Percentiles rank a stretch among this genome's conserved stretches.
Conservation (phyloP, 2,329 filamentous ascomycete species). For the Fusarium clavum region DNA sequence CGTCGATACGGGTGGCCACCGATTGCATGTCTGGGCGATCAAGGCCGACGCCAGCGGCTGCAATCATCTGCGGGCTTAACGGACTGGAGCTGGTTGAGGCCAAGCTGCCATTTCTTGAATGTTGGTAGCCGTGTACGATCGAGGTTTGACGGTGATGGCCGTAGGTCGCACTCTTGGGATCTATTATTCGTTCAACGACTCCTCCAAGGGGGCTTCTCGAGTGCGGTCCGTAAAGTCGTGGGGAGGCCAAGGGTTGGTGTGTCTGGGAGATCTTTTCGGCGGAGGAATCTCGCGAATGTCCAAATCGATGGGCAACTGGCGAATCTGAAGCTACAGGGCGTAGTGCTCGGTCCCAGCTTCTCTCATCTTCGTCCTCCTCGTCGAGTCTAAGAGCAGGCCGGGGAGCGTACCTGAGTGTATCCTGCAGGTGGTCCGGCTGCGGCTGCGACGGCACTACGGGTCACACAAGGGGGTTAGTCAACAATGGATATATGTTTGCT, state of each 20-base stretch:
- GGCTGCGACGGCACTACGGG: conserved; percentile 68
- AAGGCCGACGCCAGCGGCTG: conserved; percentile 70
- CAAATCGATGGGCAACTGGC: conserved; percentile 55
- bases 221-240: conserved; percentile 55
- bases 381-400: conserved; percentile 64
- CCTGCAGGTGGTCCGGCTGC: conserved; percentile 66
- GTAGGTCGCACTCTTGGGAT: conserved; percentile 69
- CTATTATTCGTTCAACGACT: conserved; percentile 64
- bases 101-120: conserved; percentile 89
- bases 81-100: conserved; percentile 84
- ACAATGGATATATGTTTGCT: conserved; percentile 31
- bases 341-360: conserved; percentile 64
- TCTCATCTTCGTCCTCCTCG: conserved; percentile 64
- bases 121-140: conserved; percentile 95
- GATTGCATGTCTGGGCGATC: conserved; percentile 65
- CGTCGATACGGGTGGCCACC: conserved; percentile 58
- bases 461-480: conserved; percentile 45
- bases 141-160: conserved; percentile 96
- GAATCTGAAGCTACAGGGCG: conserved; percentile 58
- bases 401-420: conserved; percentile 64
- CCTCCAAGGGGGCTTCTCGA: conserved; percentile 57
- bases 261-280: conserved; percentile 62
- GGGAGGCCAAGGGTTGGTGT: conserved; percentile 50
- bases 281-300: conserved; percentile 70
- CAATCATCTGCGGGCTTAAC: conserved; percentile 87